A percentile compares a stretch with the other conserved stretches of the same genome.
phyloP scores from a whole-genome alignment of 805 yeast species.

The Ogataea glucozyma region DNA sequence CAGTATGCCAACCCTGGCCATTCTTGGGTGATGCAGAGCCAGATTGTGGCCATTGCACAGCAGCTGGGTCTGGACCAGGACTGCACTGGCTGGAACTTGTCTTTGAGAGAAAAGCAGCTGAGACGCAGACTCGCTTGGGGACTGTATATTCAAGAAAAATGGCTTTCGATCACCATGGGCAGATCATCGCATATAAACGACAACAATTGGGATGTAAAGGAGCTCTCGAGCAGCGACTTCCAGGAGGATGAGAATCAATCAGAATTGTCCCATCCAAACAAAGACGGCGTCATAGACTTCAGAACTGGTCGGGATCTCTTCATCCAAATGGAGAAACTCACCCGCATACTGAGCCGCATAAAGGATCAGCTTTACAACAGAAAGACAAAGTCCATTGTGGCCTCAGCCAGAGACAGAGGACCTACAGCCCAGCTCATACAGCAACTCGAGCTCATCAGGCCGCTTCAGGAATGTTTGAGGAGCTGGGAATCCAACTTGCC shows the following conservation, averaged over 20 bases:
- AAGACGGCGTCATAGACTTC: conserved; percentile 19
- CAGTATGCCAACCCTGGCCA: conserved; percentile 39
- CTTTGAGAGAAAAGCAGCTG: conserved; percentile 47
- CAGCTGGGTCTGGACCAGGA: conserved; percentile 49
- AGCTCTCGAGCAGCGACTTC: conserved; percentile 44
- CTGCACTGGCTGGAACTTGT: conserved; percentile 47
- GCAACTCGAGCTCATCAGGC: conserved; percentile 13
- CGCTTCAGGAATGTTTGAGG: conserved; percentile 14
- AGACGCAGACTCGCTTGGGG: conserved; percentile 52
- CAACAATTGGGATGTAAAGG: conserved; percentile 42
- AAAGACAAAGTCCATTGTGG: background rate
- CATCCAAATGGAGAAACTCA: conserved; percentile 17
- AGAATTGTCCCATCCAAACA: too few relatives aligned
- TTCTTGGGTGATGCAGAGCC: conserved; percentile 30
- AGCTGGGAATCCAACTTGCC: conserved; percentile 20
- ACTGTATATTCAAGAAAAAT: conserved; percentile 48
- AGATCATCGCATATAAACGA: conserved; percentile 47
- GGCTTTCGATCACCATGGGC: conserved; percentile 45
- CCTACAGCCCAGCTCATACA: conserved; percentile 8
- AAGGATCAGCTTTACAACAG: conserved; percentile 13
- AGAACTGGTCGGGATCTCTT: conserved; percentile 17
- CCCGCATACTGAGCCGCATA: conserved; percentile 15
- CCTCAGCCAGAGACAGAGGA: background rate
- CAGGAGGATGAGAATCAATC: conserved; percentile 47
- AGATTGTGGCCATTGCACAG: conserved; percentile 40